These are phyloP conservation scores for Amoebophrya sp. DNA, from an alignment of 169 alveolate genomes.

Conservation along the genomic window DNA sequence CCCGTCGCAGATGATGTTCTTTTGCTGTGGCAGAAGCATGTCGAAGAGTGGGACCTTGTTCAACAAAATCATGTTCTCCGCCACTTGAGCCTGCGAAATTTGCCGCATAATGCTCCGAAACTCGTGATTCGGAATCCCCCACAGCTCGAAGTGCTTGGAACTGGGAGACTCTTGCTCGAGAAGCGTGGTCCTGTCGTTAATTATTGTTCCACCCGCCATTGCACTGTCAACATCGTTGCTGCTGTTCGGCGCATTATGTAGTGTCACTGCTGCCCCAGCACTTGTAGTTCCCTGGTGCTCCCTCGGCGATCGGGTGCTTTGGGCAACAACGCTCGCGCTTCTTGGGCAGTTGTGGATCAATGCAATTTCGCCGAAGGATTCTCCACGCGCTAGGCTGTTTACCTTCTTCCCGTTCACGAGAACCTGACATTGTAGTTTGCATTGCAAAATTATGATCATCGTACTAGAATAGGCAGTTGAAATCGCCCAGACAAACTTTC, in stretches of 20 bases:
- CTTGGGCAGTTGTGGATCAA: slow-evolving; percentile 94
- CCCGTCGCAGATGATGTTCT: not conserved
- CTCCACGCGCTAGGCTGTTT: slow-evolving; percentile 78
- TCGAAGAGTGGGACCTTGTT: not conserved
- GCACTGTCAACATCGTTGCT: too few species aligned
- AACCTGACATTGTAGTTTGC: too few species aligned
- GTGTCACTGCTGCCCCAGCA: too few species aligned
- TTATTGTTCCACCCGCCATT: too few species aligned
- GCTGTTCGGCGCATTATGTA: too few species aligned
- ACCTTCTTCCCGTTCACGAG: slow-evolving; percentile 73
- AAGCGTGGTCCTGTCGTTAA: too few species aligned
- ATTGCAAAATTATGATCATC: too few species aligned
- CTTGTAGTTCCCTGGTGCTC: too few species aligned
- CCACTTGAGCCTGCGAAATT: not conserved
- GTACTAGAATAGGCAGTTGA: too few species aligned
- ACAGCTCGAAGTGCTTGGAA: not conserved
- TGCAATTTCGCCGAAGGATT: slow-evolving; percentile 97
- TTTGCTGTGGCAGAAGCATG: not conserved
- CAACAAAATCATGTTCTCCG: not conserved
- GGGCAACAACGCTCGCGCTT: slow-evolving; percentile 86
- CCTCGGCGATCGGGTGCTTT: too few species aligned
- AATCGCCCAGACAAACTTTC: too few species aligned
- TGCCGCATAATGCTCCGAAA: not conserved
- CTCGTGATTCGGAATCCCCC: not conserved
- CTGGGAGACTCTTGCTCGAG: too few species aligned